Evolutionary conservation across 139 green algal genomes (phyloP).

Genomic region (Pycnococcus provasolii): DNA sequence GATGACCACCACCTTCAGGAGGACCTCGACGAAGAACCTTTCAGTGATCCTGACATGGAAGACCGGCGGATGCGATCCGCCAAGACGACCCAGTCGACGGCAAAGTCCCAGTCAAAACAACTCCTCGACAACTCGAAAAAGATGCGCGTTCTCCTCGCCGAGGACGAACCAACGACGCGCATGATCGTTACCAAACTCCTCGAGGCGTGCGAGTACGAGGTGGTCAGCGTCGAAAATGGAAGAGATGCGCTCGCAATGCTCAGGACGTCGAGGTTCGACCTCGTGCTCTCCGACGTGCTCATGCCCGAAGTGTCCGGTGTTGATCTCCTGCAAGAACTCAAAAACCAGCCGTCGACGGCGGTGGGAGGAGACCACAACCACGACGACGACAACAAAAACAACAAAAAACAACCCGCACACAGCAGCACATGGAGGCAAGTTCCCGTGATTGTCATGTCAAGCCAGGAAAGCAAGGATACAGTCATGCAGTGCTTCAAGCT

Average conservation of each 20-base stretch:
- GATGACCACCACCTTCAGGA: too few species aligned
- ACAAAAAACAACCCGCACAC: not conserved
- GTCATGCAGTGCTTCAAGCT: conserved; percentile 57
- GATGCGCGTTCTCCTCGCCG: not conserved
- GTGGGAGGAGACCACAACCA: not conserved
- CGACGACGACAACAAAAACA: not conserved
- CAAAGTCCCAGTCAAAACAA: too few species aligned
- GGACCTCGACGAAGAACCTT: too few species aligned
- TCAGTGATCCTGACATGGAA: too few species aligned
- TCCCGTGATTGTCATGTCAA: conserved; percentile 33
- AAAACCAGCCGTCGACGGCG: not conserved
- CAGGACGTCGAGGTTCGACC: not conserved
- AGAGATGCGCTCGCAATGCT: not conserved
- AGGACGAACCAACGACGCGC: not conserved
- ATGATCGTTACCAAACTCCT: not conserved
- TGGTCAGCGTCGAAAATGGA: not conserved
- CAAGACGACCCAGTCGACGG: too few species aligned
- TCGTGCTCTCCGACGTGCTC: not conserved
- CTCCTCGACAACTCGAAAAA: too few species aligned
- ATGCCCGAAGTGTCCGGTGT: not conserved
- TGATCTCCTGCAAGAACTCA: not conserved
- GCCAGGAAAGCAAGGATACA: conserved; percentile 41
- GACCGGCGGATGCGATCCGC: too few species aligned
- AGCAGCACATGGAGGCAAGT: not conserved
- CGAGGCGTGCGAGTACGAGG: not conserved